phyloP scores from a whole-genome alignment of 345 rosid species.

The Dovyalis caffra region DNA sequence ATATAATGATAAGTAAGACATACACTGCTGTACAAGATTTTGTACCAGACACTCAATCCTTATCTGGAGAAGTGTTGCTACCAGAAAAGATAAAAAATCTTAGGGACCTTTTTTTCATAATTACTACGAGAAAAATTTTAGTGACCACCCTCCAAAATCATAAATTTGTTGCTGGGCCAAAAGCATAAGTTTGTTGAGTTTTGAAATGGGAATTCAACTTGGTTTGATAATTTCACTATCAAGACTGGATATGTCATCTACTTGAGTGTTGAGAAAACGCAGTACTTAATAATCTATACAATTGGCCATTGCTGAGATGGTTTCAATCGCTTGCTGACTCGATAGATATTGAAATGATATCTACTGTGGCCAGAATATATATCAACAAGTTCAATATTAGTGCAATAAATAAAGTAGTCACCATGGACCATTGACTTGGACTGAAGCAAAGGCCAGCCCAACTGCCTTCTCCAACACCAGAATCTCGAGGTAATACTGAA shows the following conservation, averaged over 20 bases:
- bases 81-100: not conserved
- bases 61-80: not conserved
- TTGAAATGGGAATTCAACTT: not conserved
- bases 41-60: not conserved
- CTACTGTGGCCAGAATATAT: not conserved
- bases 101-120: too few relatives aligned
- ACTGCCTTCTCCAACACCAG: constrained; percentile 71
- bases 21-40: not conserved
- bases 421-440: constrained; percentile 67
- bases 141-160: too few relatives aligned
- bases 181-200: not conserved
- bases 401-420: constrained; percentile 19
- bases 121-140: too few relatives aligned
- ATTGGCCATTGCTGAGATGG: not conserved
- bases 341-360: not conserved
- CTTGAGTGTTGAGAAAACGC: not conserved
- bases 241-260: not conserved
- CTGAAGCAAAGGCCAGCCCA: constrained; percentile 77
- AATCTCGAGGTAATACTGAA: constrained; percentile 61
- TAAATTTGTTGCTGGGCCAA: not conserved
- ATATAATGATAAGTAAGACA: too few relatives aligned
- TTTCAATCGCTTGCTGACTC: not conserved
- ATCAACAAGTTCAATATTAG: not conserved
- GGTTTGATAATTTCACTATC: not conserved
- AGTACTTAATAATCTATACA: not conserved